These are phyloP conservation scores for Xylariales sp. DNA, from an alignment of 2,329 filamentous ascomycete genomes.

Conservation along the genomic window DNA sequence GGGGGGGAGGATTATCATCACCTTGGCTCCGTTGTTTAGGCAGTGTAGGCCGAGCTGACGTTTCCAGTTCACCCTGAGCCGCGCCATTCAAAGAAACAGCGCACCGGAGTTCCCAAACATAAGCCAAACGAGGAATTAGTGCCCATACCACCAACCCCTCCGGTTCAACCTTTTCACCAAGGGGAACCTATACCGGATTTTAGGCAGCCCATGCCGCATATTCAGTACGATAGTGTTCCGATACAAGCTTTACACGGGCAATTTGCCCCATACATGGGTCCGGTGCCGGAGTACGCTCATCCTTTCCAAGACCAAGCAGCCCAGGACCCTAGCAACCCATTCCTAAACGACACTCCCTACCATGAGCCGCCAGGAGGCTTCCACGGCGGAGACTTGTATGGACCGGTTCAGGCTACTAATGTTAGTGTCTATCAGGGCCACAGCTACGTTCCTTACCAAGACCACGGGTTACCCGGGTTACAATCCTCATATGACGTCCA, in stretches of 20 bases:
- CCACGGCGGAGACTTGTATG: neutral
- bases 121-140: neutral
- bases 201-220: constrained; percentile 43
- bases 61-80: constrained; percentile 63
- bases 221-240: constrained; percentile 28
- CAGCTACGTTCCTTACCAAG: constrained; percentile 36
- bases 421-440: constrained; percentile 19
- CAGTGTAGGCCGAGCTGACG: neutral
- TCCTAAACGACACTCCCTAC: neutral
- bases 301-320: constrained; percentile 13
- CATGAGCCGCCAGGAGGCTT: neutral
- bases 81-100: constrained; percentile 51
- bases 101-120: neutral
- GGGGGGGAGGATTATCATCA: neutral
- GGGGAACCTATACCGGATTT: constrained; percentile 38
- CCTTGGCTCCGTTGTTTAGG: neutral
- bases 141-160: constrained; percentile 39
- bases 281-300: constrained; percentile 29
- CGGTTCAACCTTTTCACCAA: constrained; percentile 37
- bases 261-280: constrained; percentile 24
- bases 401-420: neutral
- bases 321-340: neutral
- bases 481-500: constrained; percentile 42
- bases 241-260: constrained; percentile 32
- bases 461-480: constrained; percentile 36